These are phyloP conservation scores for Misopates orontium DNA, from an alignment of 257 asterid genomes.

Conservation along the genomic window DNA sequence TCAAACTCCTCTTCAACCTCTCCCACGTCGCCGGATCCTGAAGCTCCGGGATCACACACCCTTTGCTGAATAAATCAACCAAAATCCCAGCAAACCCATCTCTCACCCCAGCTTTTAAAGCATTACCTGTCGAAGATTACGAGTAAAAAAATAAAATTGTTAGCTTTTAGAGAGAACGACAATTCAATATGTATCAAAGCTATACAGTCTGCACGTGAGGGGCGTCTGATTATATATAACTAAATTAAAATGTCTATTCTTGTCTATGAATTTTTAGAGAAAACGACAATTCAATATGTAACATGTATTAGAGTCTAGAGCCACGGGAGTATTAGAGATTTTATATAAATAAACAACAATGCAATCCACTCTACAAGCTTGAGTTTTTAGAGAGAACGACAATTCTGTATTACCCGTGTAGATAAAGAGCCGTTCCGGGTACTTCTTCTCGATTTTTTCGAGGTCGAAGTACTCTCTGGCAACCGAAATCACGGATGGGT, in stretches of 20 bases:
- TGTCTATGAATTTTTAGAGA: too few relatives aligned
- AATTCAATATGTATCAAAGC: too few relatives aligned
- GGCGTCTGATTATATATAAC: too few relatives aligned
- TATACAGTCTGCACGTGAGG: too few relatives aligned
- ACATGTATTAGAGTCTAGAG: too few relatives aligned
- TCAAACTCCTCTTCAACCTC: conserved; percentile 49
- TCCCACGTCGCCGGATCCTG: conserved; percentile 72
- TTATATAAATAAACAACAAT: too few relatives aligned
- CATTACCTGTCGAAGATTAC: conserved; percentile 43
- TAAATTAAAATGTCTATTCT: too few relatives aligned
- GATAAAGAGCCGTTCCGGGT: conserved; percentile 50
- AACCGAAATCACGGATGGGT: conserved; percentile 70
- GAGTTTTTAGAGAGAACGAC: neutral
- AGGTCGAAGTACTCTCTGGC: conserved; percentile 75
- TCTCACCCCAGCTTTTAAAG: conserved; percentile 42
- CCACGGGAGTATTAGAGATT: too few relatives aligned
- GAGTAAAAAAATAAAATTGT: neutral
- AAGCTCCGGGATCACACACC: conserved; percentile 74
- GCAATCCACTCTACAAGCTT: too few relatives aligned
- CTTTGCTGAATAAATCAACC: conserved; percentile 68
- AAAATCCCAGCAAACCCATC: conserved; percentile 72
- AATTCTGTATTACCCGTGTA: conserved; percentile 35
- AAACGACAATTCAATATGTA: too few relatives aligned
- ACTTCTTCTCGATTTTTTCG: conserved; percentile 55
- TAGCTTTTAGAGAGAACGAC: too few relatives aligned